Evolutionary conservation across 2,329 filamentous ascomycete species (phyloP).

Genomic region (Fusarium domesticum): DNA sequence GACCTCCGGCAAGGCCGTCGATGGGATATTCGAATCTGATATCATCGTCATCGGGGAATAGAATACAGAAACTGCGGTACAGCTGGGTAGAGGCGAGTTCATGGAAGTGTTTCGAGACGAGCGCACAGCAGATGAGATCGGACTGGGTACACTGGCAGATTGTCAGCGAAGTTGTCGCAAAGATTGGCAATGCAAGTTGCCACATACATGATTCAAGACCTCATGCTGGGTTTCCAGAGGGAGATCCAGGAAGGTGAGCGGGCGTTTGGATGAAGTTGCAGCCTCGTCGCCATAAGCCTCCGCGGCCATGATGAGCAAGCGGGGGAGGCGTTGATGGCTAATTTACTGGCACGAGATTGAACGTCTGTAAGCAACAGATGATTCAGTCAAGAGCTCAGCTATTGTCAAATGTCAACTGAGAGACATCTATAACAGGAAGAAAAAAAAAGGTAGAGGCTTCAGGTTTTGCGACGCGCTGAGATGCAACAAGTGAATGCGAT

Average conservation of each 20-base stretch:
- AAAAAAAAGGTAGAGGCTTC: neutral
- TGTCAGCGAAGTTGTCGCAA: slow-evolving; percentile 4
- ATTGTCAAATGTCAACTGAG: neutral
- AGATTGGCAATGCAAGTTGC: neutral
- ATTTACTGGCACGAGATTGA: slow-evolving; percentile 5
- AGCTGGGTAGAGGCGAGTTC: slow-evolving; percentile 56
- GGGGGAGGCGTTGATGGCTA: slow-evolving; percentile 19
- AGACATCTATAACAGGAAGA: neutral
- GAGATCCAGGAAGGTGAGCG: slow-evolving; percentile 40
- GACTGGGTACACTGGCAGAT: slow-evolving; percentile 45
- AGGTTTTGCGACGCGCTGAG: slow-evolving; percentile 10
- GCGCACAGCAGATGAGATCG: slow-evolving; percentile 56
- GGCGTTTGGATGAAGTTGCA: slow-evolving; percentile 16
- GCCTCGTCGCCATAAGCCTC: slow-evolving; percentile 32
- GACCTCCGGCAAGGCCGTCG: slow-evolving; percentile 54
- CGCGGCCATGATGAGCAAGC: slow-evolving; percentile 36
- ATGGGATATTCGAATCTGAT: slow-evolving; percentile 50
- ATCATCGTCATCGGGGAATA: slow-evolving; percentile 60
- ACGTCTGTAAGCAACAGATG: neutral
- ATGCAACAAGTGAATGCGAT: slow-evolving; percentile 14
- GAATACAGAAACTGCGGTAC: slow-evolving; percentile 58
- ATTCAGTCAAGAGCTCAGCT: neutral
- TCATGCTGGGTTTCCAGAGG: slow-evolving; percentile 49
- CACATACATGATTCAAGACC: slow-evolving; percentile 46
- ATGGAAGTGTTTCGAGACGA: slow-evolving; percentile 57